phyloP scores from a whole-genome alignment of 2,329 filamentous ascomycete species.

The Colletotrichum liaoningense region DNA sequence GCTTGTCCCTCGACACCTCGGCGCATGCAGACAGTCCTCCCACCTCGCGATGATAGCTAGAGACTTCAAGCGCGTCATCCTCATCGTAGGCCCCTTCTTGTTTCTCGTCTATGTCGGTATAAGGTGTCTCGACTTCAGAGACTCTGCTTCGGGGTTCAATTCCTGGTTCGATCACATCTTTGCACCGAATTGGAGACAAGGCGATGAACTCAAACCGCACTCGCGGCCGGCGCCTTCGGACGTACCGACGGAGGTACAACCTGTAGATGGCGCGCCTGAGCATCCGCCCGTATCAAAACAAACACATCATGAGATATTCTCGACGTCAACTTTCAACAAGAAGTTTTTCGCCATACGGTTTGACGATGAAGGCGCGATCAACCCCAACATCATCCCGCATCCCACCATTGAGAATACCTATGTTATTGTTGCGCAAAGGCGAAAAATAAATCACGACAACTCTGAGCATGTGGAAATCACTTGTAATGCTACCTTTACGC shows the following conservation, averaged over 20 bases:
- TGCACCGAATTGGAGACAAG: slow-evolving; percentile 24
- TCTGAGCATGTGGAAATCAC: slow-evolving; percentile 56
- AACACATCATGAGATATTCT: slow-evolving; percentile 55
- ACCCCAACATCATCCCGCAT: slow-evolving; percentile 70
- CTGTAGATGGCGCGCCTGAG: background rate
- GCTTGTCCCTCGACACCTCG: background rate
- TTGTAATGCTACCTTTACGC: slow-evolving; percentile 61
- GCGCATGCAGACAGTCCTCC: background rate
- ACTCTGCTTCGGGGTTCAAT: background rate
- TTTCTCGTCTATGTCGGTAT: slow-evolving; percentile 45
- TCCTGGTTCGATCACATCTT: slow-evolving; percentile 28
- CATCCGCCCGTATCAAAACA: background rate
- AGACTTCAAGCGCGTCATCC: slow-evolving; percentile 45
- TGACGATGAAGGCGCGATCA: slow-evolving; percentile 53
- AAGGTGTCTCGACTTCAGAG: background rate
- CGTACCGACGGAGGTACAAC: slow-evolving; percentile 50
- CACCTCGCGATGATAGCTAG: slow-evolving; percentile 45
- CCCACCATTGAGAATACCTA: slow-evolving; percentile 58
- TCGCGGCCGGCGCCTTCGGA: slow-evolving; percentile 48
- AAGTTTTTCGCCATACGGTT: slow-evolving; percentile 64
- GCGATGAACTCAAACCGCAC: slow-evolving; percentile 27
- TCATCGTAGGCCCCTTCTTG: slow-evolving; percentile 44
- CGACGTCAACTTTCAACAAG: slow-evolving; percentile 55
- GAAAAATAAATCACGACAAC: slow-evolving; percentile 42
- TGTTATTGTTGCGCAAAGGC: slow-evolving; percentile 62